These are phyloP conservation scores for Peronosclerospora sorghi DNA, from an alignment of 352 stramenopile genomes.

Conservation along the genomic window DNA sequence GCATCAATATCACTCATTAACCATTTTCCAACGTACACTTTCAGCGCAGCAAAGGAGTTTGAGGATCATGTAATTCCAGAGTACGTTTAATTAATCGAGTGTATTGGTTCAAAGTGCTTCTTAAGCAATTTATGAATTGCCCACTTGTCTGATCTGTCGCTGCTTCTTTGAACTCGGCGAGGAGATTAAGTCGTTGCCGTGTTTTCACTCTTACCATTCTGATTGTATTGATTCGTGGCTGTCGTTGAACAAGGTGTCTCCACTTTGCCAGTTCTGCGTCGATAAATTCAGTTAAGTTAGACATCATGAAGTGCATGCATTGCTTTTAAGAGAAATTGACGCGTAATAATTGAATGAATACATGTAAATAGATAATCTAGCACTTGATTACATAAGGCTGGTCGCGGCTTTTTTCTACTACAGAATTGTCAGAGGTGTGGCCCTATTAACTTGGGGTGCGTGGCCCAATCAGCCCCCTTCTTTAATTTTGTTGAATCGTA, in stretches of 20 bases:
- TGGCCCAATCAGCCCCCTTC: too few relatives aligned
- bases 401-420: too few relatives aligned
- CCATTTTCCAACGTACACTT: constrained; percentile 75
- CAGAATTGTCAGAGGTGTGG: too few relatives aligned
- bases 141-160: constrained; percentile 88
- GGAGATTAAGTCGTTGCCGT: constrained; percentile 88
- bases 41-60: constrained; percentile 37
- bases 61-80: constrained; percentile 36
- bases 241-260: constrained; percentile 85
- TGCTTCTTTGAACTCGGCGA: constrained; percentile 84
- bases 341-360: constrained; percentile 26
- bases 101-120: too few relatives aligned
- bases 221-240: constrained; percentile 91
- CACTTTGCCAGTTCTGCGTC: constrained; percentile 81
- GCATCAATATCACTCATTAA: constrained; percentile 55
- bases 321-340: too few relatives aligned
- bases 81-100: constrained; percentile 21
- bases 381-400: too few relatives aligned
- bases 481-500: too few relatives aligned
- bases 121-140: background rate
- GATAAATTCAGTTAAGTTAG: constrained; percentile 31
- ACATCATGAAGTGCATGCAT: too few relatives aligned
- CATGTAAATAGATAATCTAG: constrained; percentile 44
- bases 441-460: too few relatives aligned
- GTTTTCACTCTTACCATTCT: constrained; percentile 90